phyloP scores from a whole-genome alignment of 257 asterid genomes.

The Ligustrum vulgare region DNA sequence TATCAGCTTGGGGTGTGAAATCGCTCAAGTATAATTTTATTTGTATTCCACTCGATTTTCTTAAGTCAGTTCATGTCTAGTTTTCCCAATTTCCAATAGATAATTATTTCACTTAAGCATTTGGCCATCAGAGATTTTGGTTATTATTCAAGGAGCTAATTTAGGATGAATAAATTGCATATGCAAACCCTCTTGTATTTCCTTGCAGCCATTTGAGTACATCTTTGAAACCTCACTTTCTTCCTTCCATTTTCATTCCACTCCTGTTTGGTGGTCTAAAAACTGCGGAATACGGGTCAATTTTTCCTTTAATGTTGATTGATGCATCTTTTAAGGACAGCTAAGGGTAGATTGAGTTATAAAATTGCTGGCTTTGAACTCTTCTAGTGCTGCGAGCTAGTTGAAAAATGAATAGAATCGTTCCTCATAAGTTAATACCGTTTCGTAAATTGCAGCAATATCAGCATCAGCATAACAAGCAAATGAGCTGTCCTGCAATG shows the following conservation, averaged over 20 bases:
- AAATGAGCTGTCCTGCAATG: conserved; percentile 98
- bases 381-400: background rate
- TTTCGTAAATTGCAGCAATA: conserved; percentile 46
- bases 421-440: background rate
- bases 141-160: background rate
- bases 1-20: background rate
- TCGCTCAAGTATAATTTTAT: background rate
- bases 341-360: background rate
- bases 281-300: background rate
- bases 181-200: background rate
- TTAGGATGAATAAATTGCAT: background rate
- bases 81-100: background rate
- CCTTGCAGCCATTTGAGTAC: background rate
- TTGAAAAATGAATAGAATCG: background rate
- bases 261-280: background rate
- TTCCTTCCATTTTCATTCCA: background rate
- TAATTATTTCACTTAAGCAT: background rate
- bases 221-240: background rate
- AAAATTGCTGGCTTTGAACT: background rate
- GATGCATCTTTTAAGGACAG: background rate
- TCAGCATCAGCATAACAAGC: conserved; percentile 96
- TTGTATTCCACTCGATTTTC: background rate
- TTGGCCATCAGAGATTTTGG: background rate
- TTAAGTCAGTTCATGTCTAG: background rate
- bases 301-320: background rate